These are phyloP conservation scores for Paraurostyla sp. DNA, from an alignment of 73 alveolate genomes.

Conservation along the genomic window DNA sequence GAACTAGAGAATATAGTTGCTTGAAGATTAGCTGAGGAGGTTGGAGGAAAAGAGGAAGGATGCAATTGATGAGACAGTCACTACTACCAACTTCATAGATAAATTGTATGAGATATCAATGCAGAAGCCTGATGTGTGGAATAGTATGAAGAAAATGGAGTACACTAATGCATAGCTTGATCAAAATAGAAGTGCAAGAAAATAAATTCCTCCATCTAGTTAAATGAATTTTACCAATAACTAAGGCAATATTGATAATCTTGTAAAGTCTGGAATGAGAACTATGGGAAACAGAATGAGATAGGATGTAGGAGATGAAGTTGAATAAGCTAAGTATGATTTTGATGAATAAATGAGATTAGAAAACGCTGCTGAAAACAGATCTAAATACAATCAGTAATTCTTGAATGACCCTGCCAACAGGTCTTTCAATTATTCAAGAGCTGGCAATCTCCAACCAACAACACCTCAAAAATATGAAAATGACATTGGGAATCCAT, in stretches of 20 bases:
- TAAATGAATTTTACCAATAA: not conserved
- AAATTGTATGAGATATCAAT: not conserved
- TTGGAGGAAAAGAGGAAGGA: not conserved
- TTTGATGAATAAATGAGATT: not conserved
- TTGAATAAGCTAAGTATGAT: not conserved
- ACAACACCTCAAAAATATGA: not conserved
- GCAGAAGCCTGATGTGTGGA: constrained; percentile 31
- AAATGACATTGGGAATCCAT: not conserved
- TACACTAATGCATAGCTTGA: not conserved
- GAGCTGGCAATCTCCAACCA: not conserved
- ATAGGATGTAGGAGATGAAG: not conserved
- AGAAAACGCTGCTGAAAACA: not conserved
- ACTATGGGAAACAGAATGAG: not conserved
- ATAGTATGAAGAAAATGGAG: not conserved
- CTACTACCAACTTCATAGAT: not conserved
- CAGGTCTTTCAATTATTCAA: not conserved
- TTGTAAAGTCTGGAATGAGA: not conserved
- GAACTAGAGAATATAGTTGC: not conserved
- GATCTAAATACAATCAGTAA: not conserved
- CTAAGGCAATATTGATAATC: not conserved
- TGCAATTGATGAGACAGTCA: not conserved
- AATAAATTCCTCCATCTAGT: not conserved
- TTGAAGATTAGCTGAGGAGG: not conserved
- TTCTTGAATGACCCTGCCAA: not conserved
- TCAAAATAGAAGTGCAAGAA: not conserved